Conservation (phyloP, 116 monocot genomes). For the Trichopus zeylanicus region DNA sequence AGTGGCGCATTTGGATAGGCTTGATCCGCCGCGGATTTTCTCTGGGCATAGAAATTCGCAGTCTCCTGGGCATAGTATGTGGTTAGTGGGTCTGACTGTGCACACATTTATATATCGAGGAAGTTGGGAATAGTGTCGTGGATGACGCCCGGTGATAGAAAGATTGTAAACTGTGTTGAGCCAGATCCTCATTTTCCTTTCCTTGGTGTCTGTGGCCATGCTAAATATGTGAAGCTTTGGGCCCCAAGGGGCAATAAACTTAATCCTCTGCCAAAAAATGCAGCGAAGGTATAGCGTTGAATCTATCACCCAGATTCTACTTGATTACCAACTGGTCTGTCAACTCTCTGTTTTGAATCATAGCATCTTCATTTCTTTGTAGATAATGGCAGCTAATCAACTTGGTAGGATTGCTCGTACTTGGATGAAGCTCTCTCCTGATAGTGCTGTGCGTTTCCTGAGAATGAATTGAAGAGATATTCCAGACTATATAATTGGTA, state of each 20-base stretch:
- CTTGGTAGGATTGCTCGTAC: too few relatives aligned
- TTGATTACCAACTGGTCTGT: too few relatives aligned
- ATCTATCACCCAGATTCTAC: too few relatives aligned
- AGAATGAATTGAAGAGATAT: too few relatives aligned
- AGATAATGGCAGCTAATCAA: too few relatives aligned
- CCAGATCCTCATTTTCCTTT: slow-evolving; percentile 48
- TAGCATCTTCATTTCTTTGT: too few relatives aligned
- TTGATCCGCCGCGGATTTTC: slow-evolving; percentile 32
- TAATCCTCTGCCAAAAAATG: too few relatives aligned
- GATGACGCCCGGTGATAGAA: slow-evolving; percentile 50
- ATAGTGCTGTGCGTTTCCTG: too few relatives aligned
- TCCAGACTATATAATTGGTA: too few relatives aligned
- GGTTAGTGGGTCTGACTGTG: slow-evolving; percentile 56
- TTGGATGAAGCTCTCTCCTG: too few relatives aligned
- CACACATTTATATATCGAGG: slow-evolving; percentile 53
- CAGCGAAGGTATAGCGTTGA: too few relatives aligned
- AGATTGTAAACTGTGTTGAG: slow-evolving; percentile 47
- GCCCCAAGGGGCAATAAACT: slow-evolving; percentile 16
- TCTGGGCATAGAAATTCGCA: slow-evolving; percentile 45
- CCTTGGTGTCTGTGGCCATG: slow-evolving; percentile 52
- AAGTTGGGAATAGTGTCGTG: slow-evolving; percentile 38
- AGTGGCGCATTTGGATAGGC: slow-evolving; percentile 11
- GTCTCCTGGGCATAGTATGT: slow-evolving; percentile 52
- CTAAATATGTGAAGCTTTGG: slow-evolving; percentile 60
- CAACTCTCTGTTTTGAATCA: too few relatives aligned